phyloP scores from a whole-genome alignment of 768 basidiomycete genomes.

The Nidularia pulvinata region DNA sequence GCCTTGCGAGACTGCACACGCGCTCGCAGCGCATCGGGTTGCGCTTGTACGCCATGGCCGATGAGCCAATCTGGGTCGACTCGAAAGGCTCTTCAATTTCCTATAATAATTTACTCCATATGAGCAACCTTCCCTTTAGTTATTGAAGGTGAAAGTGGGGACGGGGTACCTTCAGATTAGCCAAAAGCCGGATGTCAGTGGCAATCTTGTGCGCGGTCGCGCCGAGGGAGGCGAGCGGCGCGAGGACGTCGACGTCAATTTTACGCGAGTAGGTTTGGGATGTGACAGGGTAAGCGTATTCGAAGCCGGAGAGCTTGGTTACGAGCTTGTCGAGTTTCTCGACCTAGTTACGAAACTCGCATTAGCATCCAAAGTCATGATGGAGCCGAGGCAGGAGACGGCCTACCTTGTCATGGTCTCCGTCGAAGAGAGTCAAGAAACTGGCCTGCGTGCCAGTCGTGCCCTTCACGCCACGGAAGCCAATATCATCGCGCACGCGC shows the following conservation, averaged over 20 bases:
- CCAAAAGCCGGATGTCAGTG: slow-evolving; percentile 91
- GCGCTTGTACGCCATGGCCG: slow-evolving; percentile 99
- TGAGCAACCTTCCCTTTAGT: not conserved
- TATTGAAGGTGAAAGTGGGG: not conserved
- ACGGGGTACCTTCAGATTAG: slow-evolving; percentile 80
- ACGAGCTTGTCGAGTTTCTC: slow-evolving; percentile 88
- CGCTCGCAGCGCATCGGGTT: slow-evolving; percentile 99
- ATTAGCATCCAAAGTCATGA: not conserved
- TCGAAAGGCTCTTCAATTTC: slow-evolving; percentile 99
- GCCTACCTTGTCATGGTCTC: slow-evolving; percentile 86
- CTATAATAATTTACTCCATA: slow-evolving; percentile 25
- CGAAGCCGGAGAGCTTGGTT: slow-evolving; percentile 89
- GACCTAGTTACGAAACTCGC: slow-evolving; percentile 47
- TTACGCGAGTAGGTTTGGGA: slow-evolving; percentile 99
- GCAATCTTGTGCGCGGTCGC: slow-evolving; percentile 98
- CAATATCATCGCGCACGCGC: slow-evolving; percentile 87
- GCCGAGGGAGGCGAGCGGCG: slow-evolving; percentile 87
- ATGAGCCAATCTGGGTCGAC: slow-evolving; percentile 96
- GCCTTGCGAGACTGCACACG: slow-evolving; percentile 94
- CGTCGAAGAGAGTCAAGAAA: slow-evolving; percentile 93
- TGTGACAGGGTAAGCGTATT: slow-evolving; percentile 95
- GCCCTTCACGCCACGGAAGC: slow-evolving; percentile 99
- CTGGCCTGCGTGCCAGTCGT: slow-evolving; percentile 98
- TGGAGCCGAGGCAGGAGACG: not conserved
- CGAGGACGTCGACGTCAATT: slow-evolving; percentile 92